A percentile compares a stretch with the other conserved stretches of the same genome.
These are phyloP conservation scores for Reticulascus tulasneorum DNA, from an alignment of 2,329 filamentous ascomycete genomes.

Conservation along the genomic window DNA sequence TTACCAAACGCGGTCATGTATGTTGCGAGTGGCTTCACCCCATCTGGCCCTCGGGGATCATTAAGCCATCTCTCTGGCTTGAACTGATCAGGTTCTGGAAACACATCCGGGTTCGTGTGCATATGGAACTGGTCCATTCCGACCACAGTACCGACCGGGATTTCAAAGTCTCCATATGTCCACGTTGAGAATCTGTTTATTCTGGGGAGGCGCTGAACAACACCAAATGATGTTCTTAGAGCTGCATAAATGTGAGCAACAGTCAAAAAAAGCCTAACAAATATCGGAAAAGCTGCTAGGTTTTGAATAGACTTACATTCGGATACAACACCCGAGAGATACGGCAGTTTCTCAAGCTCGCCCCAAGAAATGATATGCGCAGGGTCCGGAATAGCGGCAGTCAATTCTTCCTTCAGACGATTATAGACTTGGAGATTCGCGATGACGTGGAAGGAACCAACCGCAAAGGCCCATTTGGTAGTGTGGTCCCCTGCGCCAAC, in stretches of 20 bases:
- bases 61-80: constrained; percentile 22
- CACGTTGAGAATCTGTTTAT: constrained; percentile 25
- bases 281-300: too few species aligned
- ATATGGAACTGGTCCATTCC: constrained; percentile 29
- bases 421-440: constrained; percentile 22
- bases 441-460: constrained; percentile 31
- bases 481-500: constrained; percentile 34
- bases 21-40: not conserved
- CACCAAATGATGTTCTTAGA: not conserved
- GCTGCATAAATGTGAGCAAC: not conserved
- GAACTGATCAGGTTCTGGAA: constrained; percentile 18
- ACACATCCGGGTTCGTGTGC: constrained; percentile 19
- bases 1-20: constrained; percentile 1
- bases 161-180: constrained; percentile 22
- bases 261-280: too few species aligned
- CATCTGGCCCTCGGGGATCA: not conserved
- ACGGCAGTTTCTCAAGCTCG: constrained; percentile 29
- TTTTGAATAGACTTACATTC: constrained; percentile 18
- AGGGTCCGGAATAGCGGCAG: constrained; percentile 1
- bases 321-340: constrained; percentile 31
- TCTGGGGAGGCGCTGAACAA: constrained; percentile 34
- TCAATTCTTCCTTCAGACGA: constrained; percentile 29
- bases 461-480: constrained; percentile 25
- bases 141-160: constrained; percentile 27
- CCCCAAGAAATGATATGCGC: constrained; percentile 6